phyloP scores from a whole-genome alignment of 2,329 filamentous ascomycete species.

The Colletotrichum brevisporum region DNA sequence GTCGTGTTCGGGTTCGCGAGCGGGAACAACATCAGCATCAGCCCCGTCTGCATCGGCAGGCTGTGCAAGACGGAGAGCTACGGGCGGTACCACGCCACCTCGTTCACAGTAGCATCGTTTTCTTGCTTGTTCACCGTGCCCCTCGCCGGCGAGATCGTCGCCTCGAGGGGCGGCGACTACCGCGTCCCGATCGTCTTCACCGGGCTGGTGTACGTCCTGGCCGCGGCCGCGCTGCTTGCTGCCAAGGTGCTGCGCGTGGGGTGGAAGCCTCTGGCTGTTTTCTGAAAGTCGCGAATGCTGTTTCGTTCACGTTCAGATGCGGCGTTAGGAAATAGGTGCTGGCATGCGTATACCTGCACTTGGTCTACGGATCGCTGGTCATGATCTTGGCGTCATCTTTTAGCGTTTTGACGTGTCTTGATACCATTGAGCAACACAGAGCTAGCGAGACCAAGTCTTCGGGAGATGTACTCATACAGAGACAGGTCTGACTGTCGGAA shows the following conservation, averaged over 20 bases:
- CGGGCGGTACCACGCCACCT: conserved; percentile 86
- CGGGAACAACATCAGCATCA: conserved; percentile 84
- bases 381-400: no score
- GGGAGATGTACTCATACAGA: no score
- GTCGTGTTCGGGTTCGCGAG: conserved; percentile 85
- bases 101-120: conserved; percentile 82
- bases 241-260: conserved; percentile 62
- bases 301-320: not conserved
- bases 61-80: conserved; percentile 87
- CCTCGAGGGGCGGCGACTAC: conserved; percentile 70
- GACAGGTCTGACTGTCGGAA: no score
- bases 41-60: conserved; percentile 86
- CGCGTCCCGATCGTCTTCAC: conserved; percentile 77
- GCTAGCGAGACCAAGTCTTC: no score
- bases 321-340: no score
- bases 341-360: no score
- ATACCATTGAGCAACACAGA: no score
- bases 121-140: conserved; percentile 76
- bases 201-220: conserved; percentile 70
- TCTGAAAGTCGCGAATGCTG: not conserved
- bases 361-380: no score
- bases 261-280: conserved; percentile 27
- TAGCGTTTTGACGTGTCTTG: no score
- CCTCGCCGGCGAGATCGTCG: conserved; percentile 75
- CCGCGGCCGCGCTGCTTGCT: conserved; percentile 65